These are phyloP conservation scores for Phytophthora constricta DNA, from an alignment of 352 stramenopile species.

Conservation along the genomic window DNA sequence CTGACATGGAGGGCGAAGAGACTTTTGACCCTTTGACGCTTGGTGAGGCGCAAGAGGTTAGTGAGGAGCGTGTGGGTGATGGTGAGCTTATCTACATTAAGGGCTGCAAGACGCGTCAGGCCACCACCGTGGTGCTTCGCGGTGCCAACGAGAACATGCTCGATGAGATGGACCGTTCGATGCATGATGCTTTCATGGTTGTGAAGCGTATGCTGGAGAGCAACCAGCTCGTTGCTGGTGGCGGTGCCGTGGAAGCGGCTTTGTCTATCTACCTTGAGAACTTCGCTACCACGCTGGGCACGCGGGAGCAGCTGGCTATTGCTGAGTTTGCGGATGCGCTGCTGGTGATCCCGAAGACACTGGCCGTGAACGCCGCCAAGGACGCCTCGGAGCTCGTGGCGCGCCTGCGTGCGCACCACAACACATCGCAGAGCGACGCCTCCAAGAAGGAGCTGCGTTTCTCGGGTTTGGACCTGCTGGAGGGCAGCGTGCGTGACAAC, in stretches of 20 bases:
- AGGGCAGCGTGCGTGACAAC: conserved; percentile 96
- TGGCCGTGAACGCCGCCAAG: conserved; percentile 99
- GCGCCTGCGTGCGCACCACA: conserved; percentile 96
- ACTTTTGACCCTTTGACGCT: conserved; percentile 95
- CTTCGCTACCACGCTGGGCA: conserved; percentile 97
- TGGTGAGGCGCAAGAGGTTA: conserved; percentile 93
- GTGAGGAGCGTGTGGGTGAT: conserved; percentile 97
- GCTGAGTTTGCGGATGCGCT: conserved; percentile 98
- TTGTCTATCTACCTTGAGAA: conserved; percentile 98
- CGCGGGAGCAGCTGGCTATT: conserved; percentile 98
- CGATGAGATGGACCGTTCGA: conserved; percentile 99
- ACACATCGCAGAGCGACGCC: conserved; percentile 93
- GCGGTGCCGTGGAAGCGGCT: conserved; percentile 97
- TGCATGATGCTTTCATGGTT: conserved; percentile 99
- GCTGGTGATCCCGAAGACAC: conserved; percentile 98
- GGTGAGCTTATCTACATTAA: conserved; percentile 99
- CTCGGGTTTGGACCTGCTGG: conserved; percentile 96
- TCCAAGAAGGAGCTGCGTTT: conserved; percentile 84
- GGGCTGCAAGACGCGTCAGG: conserved; percentile 93
- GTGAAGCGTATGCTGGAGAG: conserved; percentile 99
- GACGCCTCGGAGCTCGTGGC: conserved; percentile 99
- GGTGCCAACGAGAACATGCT: conserved; percentile 99
- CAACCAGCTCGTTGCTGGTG: conserved; percentile 98
- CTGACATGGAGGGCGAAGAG: conserved; percentile 98
- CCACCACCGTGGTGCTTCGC: conserved; percentile 97